A percentile compares a stretch with the other conserved stretches of the same genome.
These are phyloP conservation scores for Aspergillus avenaceus DNA, from an alignment of 495 filamentous ascomycete species.

Conservation along the genomic window DNA sequence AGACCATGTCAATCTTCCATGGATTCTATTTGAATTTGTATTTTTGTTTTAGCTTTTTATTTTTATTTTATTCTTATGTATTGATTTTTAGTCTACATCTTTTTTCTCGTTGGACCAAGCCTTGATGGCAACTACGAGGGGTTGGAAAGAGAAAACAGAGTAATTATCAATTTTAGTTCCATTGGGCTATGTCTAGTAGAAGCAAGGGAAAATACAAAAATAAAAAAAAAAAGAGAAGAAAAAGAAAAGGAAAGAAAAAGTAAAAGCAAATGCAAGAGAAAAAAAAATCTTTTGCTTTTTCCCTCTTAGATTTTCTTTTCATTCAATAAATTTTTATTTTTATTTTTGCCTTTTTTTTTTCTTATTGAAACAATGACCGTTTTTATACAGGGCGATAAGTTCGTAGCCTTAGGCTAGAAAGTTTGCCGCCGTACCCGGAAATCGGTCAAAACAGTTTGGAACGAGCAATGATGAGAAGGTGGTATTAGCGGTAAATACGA, in stretches of 20 bases:
- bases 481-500: slow-evolving; percentile 8
- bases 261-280: not conserved
- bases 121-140: no score
- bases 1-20: not conserved
- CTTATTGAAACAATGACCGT: not conserved
- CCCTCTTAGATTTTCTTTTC: not conserved
- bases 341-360: not conserved
- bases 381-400: not conserved
- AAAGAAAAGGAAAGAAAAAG: no score
- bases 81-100: no score
- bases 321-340: slow-evolving; percentile 1
- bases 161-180: no score
- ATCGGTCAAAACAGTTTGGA: not conserved
- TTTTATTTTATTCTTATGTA: not conserved
- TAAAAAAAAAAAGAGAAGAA: no score
- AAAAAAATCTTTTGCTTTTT: not conserved
- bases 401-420: not conserved
- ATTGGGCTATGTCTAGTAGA: no score
- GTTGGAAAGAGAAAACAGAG: no score
- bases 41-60: not conserved
- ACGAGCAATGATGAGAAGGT: not conserved
- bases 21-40: not conserved
- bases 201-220: no score
- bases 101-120: no score
- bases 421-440: slow-evolving; percentile 19